phyloP scores from a whole-genome alignment of 805 yeast genomes.

The Yarrowia porcina region DNA sequence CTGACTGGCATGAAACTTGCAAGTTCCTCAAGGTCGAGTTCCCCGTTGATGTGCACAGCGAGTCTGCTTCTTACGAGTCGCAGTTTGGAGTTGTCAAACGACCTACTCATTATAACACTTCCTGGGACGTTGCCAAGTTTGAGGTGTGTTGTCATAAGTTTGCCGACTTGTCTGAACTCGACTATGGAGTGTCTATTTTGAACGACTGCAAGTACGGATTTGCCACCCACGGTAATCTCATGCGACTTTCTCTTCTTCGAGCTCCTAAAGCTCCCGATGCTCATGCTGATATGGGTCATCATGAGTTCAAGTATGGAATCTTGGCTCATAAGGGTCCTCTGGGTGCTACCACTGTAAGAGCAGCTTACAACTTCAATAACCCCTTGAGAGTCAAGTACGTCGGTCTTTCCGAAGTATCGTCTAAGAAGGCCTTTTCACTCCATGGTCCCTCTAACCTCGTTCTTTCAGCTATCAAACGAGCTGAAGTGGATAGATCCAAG shows the following conservation, averaged over 20 bases:
- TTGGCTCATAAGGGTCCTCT: slow-evolving; percentile 77
- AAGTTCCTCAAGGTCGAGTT: slow-evolving; percentile 92
- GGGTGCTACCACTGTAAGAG: slow-evolving; percentile 59
- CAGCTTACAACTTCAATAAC: slow-evolving; percentile 79
- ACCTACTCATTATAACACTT: slow-evolving; percentile 91
- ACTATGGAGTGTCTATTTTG: slow-evolving; percentile 80
- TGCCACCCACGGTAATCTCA: slow-evolving; percentile 85
- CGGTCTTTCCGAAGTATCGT: slow-evolving; percentile 25
- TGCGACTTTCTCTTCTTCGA: slow-evolving; percentile 81
- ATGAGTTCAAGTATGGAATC: slow-evolving; percentile 76
- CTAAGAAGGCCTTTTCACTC: slow-evolving; percentile 38
- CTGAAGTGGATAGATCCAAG: slow-evolving; percentile 44
- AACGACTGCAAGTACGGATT: slow-evolving; percentile 91
- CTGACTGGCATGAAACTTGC: slow-evolving; percentile 84
- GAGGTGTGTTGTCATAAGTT: slow-evolving; percentile 94
- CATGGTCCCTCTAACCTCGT: slow-evolving; percentile 59
- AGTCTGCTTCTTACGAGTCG: slow-evolving; percentile 83
- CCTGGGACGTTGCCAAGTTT: slow-evolving; percentile 96
- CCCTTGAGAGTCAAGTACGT: slow-evolving; percentile 35
- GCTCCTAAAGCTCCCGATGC: slow-evolving; percentile 95
- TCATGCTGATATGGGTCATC: slow-evolving; percentile 89
- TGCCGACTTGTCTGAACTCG: slow-evolving; percentile 83
- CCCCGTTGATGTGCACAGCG: slow-evolving; percentile 77
- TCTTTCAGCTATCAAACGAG: slow-evolving; percentile 72
- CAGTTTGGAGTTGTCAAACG: slow-evolving; percentile 89